Percentiles rank a stretch among this genome's conserved stretches.
Conservation (phyloP, 2,329 filamentous ascomycete genomes). For the Nemania bipapillata region DNA sequence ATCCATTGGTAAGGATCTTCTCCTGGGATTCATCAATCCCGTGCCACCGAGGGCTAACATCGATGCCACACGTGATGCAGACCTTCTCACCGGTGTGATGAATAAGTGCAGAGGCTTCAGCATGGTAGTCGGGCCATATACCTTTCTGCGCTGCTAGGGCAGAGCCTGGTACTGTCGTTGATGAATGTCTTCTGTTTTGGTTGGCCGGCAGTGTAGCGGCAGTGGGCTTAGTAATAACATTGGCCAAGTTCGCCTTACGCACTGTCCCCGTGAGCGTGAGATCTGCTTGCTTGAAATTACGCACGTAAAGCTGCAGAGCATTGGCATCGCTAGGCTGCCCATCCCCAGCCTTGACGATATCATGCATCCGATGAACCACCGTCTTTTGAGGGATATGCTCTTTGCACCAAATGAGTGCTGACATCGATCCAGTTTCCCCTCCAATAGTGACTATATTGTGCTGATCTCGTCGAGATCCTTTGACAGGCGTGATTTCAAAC, state of each 20-base stretch:
- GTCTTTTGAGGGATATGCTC: constrained; percentile 81
- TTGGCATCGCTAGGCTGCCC: constrained; percentile 57
- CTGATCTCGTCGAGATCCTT: constrained; percentile 85
- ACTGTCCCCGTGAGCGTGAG: constrained; percentile 89
- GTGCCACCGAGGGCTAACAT: constrained; percentile 81
- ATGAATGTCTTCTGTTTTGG: constrained; percentile 66
- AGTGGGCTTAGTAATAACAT: constrained; percentile 68
- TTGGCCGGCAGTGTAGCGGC: constrained; percentile 56
- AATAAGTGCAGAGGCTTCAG: constrained; percentile 44
- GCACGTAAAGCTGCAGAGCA: constrained; percentile 85
- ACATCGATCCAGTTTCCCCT: constrained; percentile 82
- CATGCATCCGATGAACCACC: constrained; percentile 80
- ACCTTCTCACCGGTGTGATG: constrained; percentile 62
- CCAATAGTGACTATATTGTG: constrained; percentile 82
- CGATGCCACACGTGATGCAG: constrained; percentile 73
- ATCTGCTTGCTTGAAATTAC: constrained; percentile 94
- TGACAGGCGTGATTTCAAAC: constrained; percentile 90
- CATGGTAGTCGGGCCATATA: constrained; percentile 46
- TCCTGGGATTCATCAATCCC: constrained; percentile 65
- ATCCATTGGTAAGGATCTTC: constrained; percentile 63
- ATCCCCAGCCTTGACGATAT: constrained; percentile 70
- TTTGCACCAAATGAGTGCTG: constrained; percentile 90
- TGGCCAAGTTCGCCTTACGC: constrained; percentile 85
- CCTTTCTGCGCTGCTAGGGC: constrained; percentile 39
- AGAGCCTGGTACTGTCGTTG: constrained; percentile 55